A percentile compares a stretch with the other conserved stretches of the same genome.
Evolutionary conservation across 1,284 basidiomycete genomes (phyloP).

Genomic region (Puccinia hordei): DNA sequence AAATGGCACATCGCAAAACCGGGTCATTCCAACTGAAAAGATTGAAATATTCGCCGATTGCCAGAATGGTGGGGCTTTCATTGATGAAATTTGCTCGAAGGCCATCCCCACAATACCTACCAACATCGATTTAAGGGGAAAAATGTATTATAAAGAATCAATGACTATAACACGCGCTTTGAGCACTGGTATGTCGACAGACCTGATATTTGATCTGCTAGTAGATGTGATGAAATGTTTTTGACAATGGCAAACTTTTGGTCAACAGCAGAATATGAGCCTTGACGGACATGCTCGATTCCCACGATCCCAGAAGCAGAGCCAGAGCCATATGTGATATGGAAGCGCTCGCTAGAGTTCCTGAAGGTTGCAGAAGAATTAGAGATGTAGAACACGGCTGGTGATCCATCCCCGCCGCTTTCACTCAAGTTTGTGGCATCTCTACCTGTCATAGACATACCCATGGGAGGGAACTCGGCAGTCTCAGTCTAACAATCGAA

Average conservation of each 20-base stretch:
- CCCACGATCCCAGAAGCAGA: conserved; percentile 56
- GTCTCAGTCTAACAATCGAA: background rate
- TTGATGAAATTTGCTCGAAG: conserved; percentile 60
- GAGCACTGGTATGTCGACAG: background rate
- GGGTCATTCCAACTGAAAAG: conserved; percentile 59
- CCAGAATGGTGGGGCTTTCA: conserved; percentile 63
- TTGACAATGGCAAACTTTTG: conserved; percentile 57
- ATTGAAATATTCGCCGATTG: conserved; percentile 65
- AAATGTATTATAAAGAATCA: conserved; percentile 41
- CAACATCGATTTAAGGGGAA: background rate
- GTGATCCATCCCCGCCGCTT: conserved; percentile 49
- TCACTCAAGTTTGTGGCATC: background rate
- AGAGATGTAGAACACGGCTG: conserved; percentile 52
- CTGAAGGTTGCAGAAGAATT: conserved; percentile 54
- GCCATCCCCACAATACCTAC: conserved; percentile 59
- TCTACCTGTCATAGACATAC: background rate
- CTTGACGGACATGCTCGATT: conserved; percentile 57
- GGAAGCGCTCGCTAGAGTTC: conserved; percentile 54
- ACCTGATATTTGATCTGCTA: conserved; percentile 54
- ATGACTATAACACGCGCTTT: background rate
- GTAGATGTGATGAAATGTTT: conserved; percentile 46
- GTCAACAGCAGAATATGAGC: conserved; percentile 56
- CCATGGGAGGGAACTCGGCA: conserved; percentile 21
- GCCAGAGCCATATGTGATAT: conserved; percentile 58
- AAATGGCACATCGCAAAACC: conserved; percentile 55